Evolutionary conservation across 2,329 filamentous ascomycete species (phyloP).

Genomic region (Neonectria ditissima): DNA sequence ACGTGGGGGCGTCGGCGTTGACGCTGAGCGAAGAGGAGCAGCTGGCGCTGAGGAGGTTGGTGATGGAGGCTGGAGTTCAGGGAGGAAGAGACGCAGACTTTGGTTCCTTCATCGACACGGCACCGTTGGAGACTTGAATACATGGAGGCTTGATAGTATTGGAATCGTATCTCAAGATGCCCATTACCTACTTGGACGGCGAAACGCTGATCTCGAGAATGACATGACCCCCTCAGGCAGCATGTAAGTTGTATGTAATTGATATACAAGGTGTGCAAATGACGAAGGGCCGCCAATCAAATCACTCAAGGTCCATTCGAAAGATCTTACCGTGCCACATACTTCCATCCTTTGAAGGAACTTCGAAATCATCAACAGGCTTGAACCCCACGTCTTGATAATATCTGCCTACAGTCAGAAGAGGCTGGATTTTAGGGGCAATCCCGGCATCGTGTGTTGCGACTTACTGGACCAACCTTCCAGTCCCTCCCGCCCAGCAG

Average conservation of each 20-base stretch:
- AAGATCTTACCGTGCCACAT: slow-evolving; percentile 36
- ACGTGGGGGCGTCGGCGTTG: slow-evolving; percentile 51
- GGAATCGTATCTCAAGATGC: background rate
- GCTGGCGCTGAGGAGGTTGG: slow-evolving; percentile 47
- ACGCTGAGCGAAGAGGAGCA: slow-evolving; percentile 51
- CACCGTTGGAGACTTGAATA: slow-evolving; percentile 28
- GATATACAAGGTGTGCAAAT: slow-evolving; percentile 13
- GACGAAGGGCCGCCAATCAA: background rate
- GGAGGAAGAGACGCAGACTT: slow-evolving; percentile 42
- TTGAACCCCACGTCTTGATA: slow-evolving; percentile 35
- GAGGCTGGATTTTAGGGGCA: background rate
- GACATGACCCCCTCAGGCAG: background rate
- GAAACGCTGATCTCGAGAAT: background rate
- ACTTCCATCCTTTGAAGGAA: slow-evolving; percentile 3
- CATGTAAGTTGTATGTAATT: slow-evolving; percentile 22
- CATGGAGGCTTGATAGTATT: background rate
- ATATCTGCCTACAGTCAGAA: slow-evolving; percentile 35
- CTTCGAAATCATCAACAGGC: slow-evolving; percentile 27
- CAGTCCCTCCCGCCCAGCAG: slow-evolving; percentile 43
- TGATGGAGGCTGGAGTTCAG: slow-evolving; percentile 43
- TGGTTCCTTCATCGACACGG: slow-evolving; percentile 36
- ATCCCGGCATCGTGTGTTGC: background rate
- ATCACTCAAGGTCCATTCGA: slow-evolving; percentile 32
- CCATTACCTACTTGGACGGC: background rate
- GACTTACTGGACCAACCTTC: slow-evolving; percentile 38